Percentiles rank a stretch among this genome's conserved stretches.
Evolutionary conservation across 345 rosid species (phyloP).

Genomic region (Viola odorata): DNA sequence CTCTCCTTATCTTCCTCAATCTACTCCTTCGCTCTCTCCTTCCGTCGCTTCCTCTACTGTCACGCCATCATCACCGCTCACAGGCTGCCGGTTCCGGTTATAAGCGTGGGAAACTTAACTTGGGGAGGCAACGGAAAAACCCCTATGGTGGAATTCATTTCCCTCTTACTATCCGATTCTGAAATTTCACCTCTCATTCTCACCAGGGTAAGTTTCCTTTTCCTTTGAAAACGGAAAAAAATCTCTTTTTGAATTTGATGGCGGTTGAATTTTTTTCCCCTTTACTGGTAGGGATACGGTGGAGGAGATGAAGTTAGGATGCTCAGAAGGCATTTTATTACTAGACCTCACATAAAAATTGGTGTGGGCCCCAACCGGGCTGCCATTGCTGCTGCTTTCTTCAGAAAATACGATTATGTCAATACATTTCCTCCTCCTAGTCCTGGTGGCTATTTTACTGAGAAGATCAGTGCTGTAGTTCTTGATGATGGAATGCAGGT

Average conservation of each 20-base stretch:
- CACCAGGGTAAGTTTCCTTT: constrained; percentile 43
- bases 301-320: constrained; percentile 90
- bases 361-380: constrained; percentile 75
- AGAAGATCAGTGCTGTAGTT: constrained; percentile 42
- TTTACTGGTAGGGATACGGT: constrained; percentile 57
- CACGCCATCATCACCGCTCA: constrained; percentile 37
- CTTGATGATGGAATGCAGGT: constrained; percentile 98
- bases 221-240: background rate
- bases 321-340: constrained; percentile 61
- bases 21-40: constrained; percentile 27
- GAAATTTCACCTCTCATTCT: constrained; percentile 72
- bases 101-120: constrained; percentile 81
- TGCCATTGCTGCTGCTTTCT: constrained; percentile 46
- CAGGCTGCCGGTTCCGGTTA: constrained; percentile 76
- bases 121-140: constrained; percentile 98
- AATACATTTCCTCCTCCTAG: background rate
- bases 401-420: constrained; percentile 44
- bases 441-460: constrained; percentile 6
- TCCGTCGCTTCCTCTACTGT: constrained; percentile 54
- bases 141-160: constrained; percentile 81
- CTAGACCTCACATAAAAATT: constrained; percentile 31
- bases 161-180: constrained; percentile 39
- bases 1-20: constrained; percentile 7
- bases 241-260: no score
- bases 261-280: no score